Percentiles rank a stretch among this genome's conserved stretches.
phyloP scores from a whole-genome alignment of 257 asterid species.

The Petunia secreta region DNA sequence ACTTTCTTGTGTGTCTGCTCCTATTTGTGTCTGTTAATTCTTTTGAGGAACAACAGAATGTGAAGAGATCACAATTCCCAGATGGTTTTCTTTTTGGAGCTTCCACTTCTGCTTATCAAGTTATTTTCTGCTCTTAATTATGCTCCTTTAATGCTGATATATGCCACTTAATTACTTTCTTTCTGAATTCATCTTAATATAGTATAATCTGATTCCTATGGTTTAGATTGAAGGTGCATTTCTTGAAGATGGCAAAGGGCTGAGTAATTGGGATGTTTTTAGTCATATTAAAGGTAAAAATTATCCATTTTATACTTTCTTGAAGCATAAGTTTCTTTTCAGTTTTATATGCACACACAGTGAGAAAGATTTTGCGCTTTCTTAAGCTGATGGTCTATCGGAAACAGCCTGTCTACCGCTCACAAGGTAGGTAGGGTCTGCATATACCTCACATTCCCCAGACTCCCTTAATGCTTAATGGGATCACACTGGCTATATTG shows the following conservation, averaged over 20 bases:
- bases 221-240: conserved; percentile 75
- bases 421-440: no score
- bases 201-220: background rate
- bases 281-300: conserved; percentile 46
- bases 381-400: no score
- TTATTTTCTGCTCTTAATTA: conserved; percentile 13
- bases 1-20: background rate
- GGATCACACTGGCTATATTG: no score
- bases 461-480: no score
- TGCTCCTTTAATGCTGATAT: no score
- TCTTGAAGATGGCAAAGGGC: conserved; percentile 68
- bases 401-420: no score
- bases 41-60: conserved; percentile 2
- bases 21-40: conserved; percentile 27
- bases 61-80: conserved; percentile 61
- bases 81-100: conserved; percentile 76
- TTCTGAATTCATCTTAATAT: background rate
- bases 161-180: background rate
- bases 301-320: background rate
- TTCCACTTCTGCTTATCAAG: conserved; percentile 78
- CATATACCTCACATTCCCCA: no score
- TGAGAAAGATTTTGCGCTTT: background rate
- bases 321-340: background rate
- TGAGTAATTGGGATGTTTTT: conserved; percentile 80
- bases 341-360: background rate